Base-by-base conservation (phyloP, 2,329 filamentous ascomycete species). In the Chaetomium globosum region DNA sequence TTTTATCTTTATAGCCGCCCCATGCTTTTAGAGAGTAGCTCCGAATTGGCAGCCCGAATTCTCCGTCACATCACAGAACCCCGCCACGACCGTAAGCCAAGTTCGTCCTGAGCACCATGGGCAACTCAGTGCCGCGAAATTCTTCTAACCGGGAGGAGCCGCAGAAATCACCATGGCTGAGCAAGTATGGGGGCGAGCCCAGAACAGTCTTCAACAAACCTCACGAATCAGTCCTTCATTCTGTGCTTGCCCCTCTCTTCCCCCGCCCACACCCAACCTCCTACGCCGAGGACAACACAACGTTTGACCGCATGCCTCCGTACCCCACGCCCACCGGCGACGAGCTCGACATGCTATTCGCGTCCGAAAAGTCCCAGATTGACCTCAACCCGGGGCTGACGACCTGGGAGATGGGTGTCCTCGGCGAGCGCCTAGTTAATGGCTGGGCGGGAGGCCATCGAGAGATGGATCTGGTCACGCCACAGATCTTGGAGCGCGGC, bases 341-440 rank as follows among this genome's bases (percentile, higher is more conserved):
- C 43, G 59, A 61, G 30, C 56, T 65, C 53, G 65, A 67, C 39
- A 58, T 26, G 54, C 56, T 67, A 9, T 65, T 67, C 6, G 31
- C 8, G 6, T 19, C 63, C 12, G 59, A 67, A 33, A 43, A 39
- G 9, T 16, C 30, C 6, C 65, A 65, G 39, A 30, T 52, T 0
- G 13, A 26, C 1, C 3, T 2, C 13, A 65, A 67, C 28, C 12
- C 3, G 1, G 62, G 65, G 16, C 21, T 67, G 36, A 43, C 62
- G 1, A 63, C 65, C 12, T 65, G 62, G 65, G 65, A 67, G 33
- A 26, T 58, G 6, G 61, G 3, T 10, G 19, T 48, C 16, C 56
- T 65, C 28, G 13, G 10, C 39, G 55, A 67, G 28, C 36, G 49
- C 13, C 33, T 62, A 10, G 52, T 57, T 21, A 57, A 57, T 3